These are phyloP conservation scores for Botrytis fabae DNA, from an alignment of 2,329 filamentous ascomycete species.

Conservation along the genomic window DNA sequence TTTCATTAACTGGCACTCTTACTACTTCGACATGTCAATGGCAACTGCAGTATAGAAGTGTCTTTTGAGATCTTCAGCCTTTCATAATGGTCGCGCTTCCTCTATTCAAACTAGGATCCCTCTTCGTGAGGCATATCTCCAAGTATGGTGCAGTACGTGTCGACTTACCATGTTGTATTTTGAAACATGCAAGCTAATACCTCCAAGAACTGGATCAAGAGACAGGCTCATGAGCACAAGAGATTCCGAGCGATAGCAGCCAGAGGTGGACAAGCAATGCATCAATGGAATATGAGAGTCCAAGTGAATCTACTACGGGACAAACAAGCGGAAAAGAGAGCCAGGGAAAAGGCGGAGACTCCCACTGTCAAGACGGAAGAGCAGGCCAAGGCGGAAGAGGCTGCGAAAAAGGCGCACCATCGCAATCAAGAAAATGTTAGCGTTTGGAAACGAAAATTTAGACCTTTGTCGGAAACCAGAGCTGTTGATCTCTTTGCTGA, in stretches of 20 bases:
- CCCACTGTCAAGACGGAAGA: conserved; percentile 66
- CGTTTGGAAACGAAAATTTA: conserved; percentile 63
- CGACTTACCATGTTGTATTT: neutral
- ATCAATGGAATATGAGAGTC: conserved; percentile 67
- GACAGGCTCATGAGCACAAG: conserved; percentile 64
- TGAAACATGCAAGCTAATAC: conserved; percentile 25
- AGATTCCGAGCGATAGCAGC: conserved; percentile 62
- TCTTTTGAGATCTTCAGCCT: neutral
- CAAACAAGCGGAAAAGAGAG: conserved; percentile 55
- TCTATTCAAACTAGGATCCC: conserved; percentile 65
- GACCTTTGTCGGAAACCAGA: conserved; percentile 62
- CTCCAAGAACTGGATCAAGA: conserved; percentile 63
- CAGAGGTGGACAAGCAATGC: conserved; percentile 61
- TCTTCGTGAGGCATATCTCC: conserved; percentile 65
- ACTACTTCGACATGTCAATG: neutral
- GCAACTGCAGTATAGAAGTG: neutral
- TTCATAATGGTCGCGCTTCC: conserved; percentile 62
- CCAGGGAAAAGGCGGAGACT: conserved; percentile 62
- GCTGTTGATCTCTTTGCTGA: conserved; percentile 68
- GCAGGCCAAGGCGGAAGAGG: conserved; percentile 56
- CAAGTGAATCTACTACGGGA: conserved; percentile 61
- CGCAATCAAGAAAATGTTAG: conserved; percentile 45
- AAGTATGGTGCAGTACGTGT: conserved; percentile 67
- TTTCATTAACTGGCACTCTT: neutral
- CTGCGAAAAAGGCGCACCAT: conserved; percentile 42